These are phyloP conservation scores for Sporisorium exsertum DNA, from an alignment of 1,284 basidiomycete genomes.

Conservation along the genomic window DNA sequence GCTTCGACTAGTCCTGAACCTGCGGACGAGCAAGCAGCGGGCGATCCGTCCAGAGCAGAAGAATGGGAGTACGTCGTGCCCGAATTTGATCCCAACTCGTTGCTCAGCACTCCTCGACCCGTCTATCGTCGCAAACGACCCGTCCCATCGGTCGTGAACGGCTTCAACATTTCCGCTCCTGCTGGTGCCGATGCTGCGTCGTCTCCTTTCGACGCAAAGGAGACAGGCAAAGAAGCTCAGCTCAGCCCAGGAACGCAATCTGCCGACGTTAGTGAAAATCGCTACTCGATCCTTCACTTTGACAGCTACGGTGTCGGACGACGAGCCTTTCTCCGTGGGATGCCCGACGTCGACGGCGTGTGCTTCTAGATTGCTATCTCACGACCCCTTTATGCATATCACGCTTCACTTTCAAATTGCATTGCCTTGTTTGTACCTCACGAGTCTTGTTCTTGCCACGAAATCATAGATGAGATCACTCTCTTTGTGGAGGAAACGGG, in stretches of 20 bases:
- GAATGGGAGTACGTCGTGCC: conserved; percentile 58
- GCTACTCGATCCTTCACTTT: conserved; percentile 57
- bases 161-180: conserved; percentile 34
- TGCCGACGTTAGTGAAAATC: conserved; percentile 2
- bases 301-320: conserved; percentile 48
- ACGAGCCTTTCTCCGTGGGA: conserved; percentile 36
- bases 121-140: conserved; percentile 53
- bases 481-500: too few species aligned
- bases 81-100: conserved; percentile 47
- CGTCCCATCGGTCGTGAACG: conserved; percentile 34
- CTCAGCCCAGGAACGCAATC: background rate
- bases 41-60: conserved; percentile 36
- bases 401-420: background rate
- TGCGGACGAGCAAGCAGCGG: background rate
- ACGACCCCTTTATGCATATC: background rate
- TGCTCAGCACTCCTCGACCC: conserved; percentile 49
- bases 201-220: background rate
- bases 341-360: conserved; percentile 17
- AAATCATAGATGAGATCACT: too few species aligned
- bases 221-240: background rate
- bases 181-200: background rate
- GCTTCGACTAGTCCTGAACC: background rate
- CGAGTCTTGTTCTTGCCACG: background rate
- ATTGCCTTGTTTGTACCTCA: background rate
- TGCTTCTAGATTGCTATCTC: conserved; percentile 4